Evolutionary conservation across 2,329 filamentous ascomycete species (phyloP).

Genomic region (Penicillium polonicum): DNA sequence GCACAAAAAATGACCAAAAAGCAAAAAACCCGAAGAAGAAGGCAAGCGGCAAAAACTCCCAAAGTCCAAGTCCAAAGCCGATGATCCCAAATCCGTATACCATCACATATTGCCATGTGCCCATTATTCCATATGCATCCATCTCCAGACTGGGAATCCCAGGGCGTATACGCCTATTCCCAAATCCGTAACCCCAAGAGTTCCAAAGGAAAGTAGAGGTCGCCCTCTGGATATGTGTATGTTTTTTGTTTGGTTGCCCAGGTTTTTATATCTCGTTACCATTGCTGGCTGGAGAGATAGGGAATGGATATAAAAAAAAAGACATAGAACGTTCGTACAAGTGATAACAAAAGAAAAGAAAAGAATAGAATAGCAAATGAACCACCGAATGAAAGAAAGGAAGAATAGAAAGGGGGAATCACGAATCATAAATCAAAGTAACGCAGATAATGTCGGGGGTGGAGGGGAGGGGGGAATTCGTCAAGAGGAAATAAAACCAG

Average conservation of each 20-base stretch:
- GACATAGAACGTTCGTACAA: not conserved
- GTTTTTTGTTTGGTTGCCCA: constrained; percentile 14
- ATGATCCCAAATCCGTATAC: constrained; percentile 8
- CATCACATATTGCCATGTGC: constrained; percentile 11
- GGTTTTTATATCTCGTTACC: constrained; percentile 1
- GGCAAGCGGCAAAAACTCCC: constrained; percentile 5
- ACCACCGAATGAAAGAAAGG: constrained; percentile 2
- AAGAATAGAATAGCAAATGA: not conserved
- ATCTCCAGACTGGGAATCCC: constrained; percentile 3
- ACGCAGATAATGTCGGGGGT: not conserved
- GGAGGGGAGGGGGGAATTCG: not conserved
- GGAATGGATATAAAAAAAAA: not conserved
- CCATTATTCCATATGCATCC: constrained; percentile 10
- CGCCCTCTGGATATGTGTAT: constrained; percentile 24
- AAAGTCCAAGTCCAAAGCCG: constrained; percentile 7
- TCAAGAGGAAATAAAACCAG: constrained; percentile 1
- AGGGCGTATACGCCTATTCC: constrained; percentile 12
- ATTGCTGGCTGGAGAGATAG: not conserved
- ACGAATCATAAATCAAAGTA: constrained; percentile 7
- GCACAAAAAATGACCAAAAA: constrained; percentile 9
- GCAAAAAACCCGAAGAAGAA: constrained; percentile 6
- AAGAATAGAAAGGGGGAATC: constrained; percentile 5
- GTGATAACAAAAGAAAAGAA: not conserved
- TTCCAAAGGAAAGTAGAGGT: constrained; percentile 25
- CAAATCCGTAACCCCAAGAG: constrained; percentile 5